Base-by-base conservation (phyloP, 148 eudicot genomes). In the Diospyros lotus region DNA sequence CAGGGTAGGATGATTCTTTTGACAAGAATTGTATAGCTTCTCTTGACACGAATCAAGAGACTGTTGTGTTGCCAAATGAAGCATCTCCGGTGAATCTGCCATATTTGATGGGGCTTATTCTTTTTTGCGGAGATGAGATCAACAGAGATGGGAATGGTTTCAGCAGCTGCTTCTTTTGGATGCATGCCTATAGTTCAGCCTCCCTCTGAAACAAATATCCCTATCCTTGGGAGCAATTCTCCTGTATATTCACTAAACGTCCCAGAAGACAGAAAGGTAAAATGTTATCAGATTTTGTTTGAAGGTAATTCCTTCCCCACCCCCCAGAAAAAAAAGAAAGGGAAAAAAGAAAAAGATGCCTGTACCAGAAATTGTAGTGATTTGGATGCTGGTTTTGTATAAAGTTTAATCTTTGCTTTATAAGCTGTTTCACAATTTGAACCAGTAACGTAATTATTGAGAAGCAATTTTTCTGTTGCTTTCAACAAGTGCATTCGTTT, bases 141-240 rank as follows among this genome's bases (percentile, higher is more conserved):
- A 73, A 40, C 70, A 46, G 70, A 53, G 4, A 0, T 10, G 8
- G 11, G 13, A 41, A 51, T 72, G 64, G 58, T 78, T 46, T 53
- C 54, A 43, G 64, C 42, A 75, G 54, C 43, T 9, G 28, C 28
- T 44, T 75, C 1, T 18, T 10, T 59, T 54, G 69, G 68, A 67
- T 58, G 6, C 61, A 28, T 70, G 45, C 55, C 65, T 65, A 75
- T 66, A 80, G 82, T 64, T 65, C 55, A 69, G 70, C 40, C 82
- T 64, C 56, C 46, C 48, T 66, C 62, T 69, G 40, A 44, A 68
- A 68, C 69, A 69, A 15, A 18, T 28, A 60, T 45, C 64, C 54
- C 59, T 43, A 12, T 12, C 2, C 42, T 51, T 39, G 0, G 43
- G 51, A 54, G 44, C 44, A 63, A 39, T 12, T 63, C 45, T 50